Conservation (phyloP, 495 filamentous ascomycete species). For the Chaetomidium leptoderma region DNA sequence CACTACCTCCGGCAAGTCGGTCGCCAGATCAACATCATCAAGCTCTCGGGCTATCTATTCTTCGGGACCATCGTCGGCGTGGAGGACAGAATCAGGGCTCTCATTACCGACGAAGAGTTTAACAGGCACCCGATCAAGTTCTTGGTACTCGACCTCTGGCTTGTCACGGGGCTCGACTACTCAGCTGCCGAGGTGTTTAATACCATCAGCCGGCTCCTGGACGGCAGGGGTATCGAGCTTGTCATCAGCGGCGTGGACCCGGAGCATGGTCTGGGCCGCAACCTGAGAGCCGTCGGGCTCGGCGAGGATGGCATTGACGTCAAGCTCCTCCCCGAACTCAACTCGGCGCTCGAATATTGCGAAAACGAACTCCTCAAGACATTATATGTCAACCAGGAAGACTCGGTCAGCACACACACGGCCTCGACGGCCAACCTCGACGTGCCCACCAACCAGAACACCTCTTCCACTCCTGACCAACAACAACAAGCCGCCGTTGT, state of each 20-base stretch:
- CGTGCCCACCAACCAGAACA: too few species aligned
- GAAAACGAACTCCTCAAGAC: conserved; percentile 91
- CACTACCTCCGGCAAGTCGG: conserved; percentile 81
- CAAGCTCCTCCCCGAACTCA: conserved; percentile 80
- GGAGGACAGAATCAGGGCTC: conserved; percentile 73
- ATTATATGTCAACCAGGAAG: conserved; percentile 61
- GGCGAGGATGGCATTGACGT: conserved; percentile 62
- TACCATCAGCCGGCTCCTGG: conserved; percentile 78
- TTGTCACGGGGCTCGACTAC: conserved; percentile 91
- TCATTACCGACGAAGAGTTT: conserved; percentile 81
- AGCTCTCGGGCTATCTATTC: conserved; percentile 88
- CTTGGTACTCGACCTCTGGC: conserved; percentile 80
- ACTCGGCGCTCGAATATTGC: conserved; percentile 86
- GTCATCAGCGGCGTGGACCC: conserved; percentile 75
- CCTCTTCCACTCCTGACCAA: too few species aligned
- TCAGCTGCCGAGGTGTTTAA: conserved; percentile 93
- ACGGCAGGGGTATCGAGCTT: conserved; percentile 67
- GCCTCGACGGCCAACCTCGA: conserved; percentile 47
- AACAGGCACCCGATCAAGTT: conserved; percentile 73
- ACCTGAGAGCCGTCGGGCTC: conserved; percentile 74
- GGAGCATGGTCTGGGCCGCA: conserved; percentile 67
- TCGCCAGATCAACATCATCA: conserved; percentile 80
- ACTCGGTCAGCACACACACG: conserved; percentile 32
- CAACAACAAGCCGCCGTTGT: too few species aligned
- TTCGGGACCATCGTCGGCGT: conserved; percentile 96